Base-by-base conservation (phyloP, 1,284 basidiomycete genomes). In the Microstroma glucosiphilum region DNA sequence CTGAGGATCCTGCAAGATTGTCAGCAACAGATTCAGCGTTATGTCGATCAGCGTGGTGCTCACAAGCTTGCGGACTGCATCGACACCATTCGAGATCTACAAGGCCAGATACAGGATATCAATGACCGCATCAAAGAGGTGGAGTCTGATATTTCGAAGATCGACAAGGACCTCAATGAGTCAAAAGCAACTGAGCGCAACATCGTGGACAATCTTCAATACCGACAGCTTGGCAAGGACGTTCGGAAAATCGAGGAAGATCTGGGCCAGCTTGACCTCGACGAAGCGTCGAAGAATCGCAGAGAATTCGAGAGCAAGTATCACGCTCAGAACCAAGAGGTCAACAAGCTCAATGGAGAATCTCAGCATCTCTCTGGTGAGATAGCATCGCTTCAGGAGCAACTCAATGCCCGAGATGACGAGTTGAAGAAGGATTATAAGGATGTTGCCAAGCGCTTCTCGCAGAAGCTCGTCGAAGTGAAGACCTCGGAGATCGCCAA, bases 381-480 rank as follows among this genome's bases (percentile, higher is more conserved):
- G 63, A 69, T 73, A n/a, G 65, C 61, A 1, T 71, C 70, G 19
- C 69, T 75, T 1, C 60, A 65, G 49, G 67, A 67, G 6, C 70
- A 76, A 63, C 70, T 73, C 64, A 67, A 67, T 56, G 84, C 84
- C 15, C 82, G 86, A 70, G 86, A 90, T 74, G 81, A 75, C 30
- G 92, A 96, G 76, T 81, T 93, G 37, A 78, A 81, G 63, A 85
- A 84, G 67, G 92, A 96, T 67, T 98, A 89, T 83, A 89, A 90
- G 77, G 86, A 91, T 63, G 86, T 93, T 69, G 86, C 89, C 72
- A 88, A 88, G 80, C 85, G 86, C 65, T 96, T 94, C 80, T 89
- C 88, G 17, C 87, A 89, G 66, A 93, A 97, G 78, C 83, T 97
- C 57, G 87, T 98, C 74, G 91, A 89, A 82, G 92, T 96, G 74